A percentile compares a stretch with the other conserved stretches of the same genome.
Conservation (phyloP, 257 asterid genomes). For the Anisodus tanguticus region DNA sequence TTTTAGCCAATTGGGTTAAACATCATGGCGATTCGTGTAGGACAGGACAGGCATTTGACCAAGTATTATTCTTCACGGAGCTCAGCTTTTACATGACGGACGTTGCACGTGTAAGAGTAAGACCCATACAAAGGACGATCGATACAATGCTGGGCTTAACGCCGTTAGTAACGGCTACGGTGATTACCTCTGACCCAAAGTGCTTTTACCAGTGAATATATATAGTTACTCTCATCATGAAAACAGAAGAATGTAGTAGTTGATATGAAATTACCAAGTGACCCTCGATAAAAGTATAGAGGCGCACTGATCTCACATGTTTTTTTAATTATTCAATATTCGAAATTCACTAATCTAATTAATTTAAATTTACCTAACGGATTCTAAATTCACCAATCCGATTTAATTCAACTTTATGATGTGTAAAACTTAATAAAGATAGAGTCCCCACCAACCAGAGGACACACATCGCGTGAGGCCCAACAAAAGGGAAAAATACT, state of each 20-base stretch:
- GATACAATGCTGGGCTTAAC: neutral
- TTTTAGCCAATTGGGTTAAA: neutral
- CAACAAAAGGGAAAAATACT: no score
- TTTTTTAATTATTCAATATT: no score
- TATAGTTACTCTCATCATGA: neutral
- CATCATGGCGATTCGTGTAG: constrained; percentile 10
- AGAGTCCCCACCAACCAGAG: no score
- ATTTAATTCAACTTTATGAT: no score
- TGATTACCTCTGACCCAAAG: neutral
- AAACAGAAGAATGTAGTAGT: neutral
- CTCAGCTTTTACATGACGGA: constrained; percentile 18
- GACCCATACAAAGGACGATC: neutral
- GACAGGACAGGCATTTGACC: constrained; percentile 2
- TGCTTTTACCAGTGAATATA: neutral
- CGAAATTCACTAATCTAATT: no score
- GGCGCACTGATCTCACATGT: neutral
- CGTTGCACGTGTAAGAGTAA: constrained; percentile 23
- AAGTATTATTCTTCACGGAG: constrained; percentile 23
- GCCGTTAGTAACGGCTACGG: constrained; percentile 10
- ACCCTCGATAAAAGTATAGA: neutral
- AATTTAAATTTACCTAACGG: no score
- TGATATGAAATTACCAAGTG: neutral
- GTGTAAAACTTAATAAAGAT: no score
- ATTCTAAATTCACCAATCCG: no score
- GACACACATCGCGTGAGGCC: no score